Evolutionary conservation across 306 rosid genomes (phyloP), one percentile per base, ranked within the genome.

Genomic region (Arachis hypogaea): DNA sequence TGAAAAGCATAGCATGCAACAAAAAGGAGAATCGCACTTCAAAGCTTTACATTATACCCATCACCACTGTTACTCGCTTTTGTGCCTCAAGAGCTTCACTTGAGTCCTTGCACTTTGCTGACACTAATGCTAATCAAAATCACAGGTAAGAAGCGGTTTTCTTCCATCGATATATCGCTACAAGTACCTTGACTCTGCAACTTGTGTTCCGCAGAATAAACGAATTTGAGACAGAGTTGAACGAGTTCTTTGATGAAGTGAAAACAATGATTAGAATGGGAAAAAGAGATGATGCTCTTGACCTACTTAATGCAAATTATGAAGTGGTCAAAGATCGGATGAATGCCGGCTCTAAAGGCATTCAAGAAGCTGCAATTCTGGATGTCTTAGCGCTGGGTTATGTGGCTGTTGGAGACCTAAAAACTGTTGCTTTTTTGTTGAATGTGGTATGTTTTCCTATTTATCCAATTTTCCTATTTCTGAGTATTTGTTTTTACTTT

Each of bases 281-380:
- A 55, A 82, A 81, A 61, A 77, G 85, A 64, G 75, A 63, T 16
- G 93, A 91, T 41, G 97, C 93, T 9, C 16, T 63, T 11, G 93
- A 89, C 63, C 57, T 91, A 38, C 96, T 94, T 73, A 83, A 78
- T 81, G 14, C 14, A 14, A 14, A 14, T 14, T 14, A 14, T 14
- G 14, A 14, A 14, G 14, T 14, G 14, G 14, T 14, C 14, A 14
- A 14, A 14, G 14, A 14, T 14, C 14, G 14, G 14, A 14, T 14
- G 14, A 14, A 14, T 14, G 85, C 73, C 2, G 96, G 95, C 49
- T 11, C 73, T 55, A 83, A 81, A 79, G 95, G 97, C 76, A 80
- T 94, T 73, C 93, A 88, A 80, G 89, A 91, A 86, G 97, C 96
- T 80, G 93, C 97, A 64, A 69, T 80, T 18, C 73, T 91, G 77